phyloP scores from a whole-genome alignment of 208 protist species.

The Acanthamoeba triangularis region DNA sequence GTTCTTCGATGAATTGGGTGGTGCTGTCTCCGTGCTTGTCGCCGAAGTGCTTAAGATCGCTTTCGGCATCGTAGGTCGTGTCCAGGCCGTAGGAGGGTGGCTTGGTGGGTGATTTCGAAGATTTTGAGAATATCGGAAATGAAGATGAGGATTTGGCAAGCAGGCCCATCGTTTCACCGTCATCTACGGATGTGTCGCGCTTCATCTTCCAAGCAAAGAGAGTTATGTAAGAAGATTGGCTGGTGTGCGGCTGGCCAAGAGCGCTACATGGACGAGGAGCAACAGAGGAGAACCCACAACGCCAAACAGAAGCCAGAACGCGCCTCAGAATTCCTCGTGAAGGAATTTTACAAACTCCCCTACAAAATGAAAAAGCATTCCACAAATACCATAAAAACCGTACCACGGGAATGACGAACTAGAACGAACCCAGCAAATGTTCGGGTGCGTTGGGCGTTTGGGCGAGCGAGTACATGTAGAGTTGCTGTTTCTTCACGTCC shows the following conservation, averaged over 20 bases:
- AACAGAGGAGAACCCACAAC: too few relatives aligned
- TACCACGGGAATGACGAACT: neutral
- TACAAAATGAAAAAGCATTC: too few relatives aligned
- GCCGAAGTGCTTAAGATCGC: neutral
- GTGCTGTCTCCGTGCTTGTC: neutral
- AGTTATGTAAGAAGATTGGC: too few relatives aligned
- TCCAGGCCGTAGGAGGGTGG: neutral
- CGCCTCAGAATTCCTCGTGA: too few relatives aligned
- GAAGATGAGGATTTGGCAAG: neutral
- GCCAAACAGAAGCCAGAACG: too few relatives aligned
- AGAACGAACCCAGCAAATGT: neutral
- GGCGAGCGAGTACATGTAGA: too few relatives aligned
- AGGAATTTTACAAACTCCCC: too few relatives aligned
- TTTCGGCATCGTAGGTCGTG: slow-evolving; percentile 18
- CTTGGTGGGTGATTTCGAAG: neutral
- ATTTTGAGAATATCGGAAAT: neutral
- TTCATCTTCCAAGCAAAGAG: neutral
- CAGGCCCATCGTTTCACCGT: neutral
- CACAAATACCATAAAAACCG: neutral
- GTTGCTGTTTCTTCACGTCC: too few relatives aligned
- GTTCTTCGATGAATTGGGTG: neutral
- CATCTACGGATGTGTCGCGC: too few relatives aligned
- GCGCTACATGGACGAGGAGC: too few relatives aligned
- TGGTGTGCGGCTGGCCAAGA: too few relatives aligned
- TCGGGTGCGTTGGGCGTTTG: neutral